phyloP scores from a whole-genome alignment of 2,329 filamentous ascomycete species.

The Diaporthe caulivora region DNA sequence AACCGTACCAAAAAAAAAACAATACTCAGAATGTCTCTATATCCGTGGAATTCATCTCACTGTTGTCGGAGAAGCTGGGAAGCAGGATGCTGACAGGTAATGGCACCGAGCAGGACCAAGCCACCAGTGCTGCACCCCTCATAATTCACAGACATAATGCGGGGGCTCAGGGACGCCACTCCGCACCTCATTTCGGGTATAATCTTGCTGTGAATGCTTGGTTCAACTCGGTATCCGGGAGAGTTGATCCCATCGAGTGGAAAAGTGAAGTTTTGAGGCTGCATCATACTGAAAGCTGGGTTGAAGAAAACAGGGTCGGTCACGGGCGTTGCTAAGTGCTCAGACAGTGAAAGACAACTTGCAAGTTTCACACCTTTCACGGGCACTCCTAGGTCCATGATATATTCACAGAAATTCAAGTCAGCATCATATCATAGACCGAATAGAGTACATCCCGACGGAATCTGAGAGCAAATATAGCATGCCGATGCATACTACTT shows the following conservation, averaged over 20 bases:
- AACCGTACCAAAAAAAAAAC: too few relatives aligned
- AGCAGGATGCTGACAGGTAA: not conserved
- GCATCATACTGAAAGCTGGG: not conserved
- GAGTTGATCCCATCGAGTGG: not conserved
- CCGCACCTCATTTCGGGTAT: not conserved
- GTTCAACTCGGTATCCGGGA: not conserved
- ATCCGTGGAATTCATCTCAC: not conserved
- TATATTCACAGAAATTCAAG: too few relatives aligned
- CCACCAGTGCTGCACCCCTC: slow-evolving; percentile 1
- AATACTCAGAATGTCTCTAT: not conserved
- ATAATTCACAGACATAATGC: not conserved
- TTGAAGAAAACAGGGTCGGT: too few relatives aligned
- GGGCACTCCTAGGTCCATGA: too few relatives aligned
- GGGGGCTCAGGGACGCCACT: not conserved
- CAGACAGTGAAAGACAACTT: too few relatives aligned
- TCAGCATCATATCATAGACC: too few relatives aligned
- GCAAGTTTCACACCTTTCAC: too few relatives aligned
- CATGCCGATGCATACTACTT: too few relatives aligned
- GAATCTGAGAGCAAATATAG: too few relatives aligned
- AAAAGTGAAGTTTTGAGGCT: not conserved
- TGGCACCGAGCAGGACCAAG: not conserved
- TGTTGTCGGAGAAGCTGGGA: not conserved
- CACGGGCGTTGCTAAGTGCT: too few relatives aligned
- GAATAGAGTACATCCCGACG: too few relatives aligned
- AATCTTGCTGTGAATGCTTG: not conserved